These are phyloP conservation scores for Amauroascus verrucosus DNA, from an alignment of 2,329 filamentous ascomycete genomes.

Conservation along the genomic window DNA sequence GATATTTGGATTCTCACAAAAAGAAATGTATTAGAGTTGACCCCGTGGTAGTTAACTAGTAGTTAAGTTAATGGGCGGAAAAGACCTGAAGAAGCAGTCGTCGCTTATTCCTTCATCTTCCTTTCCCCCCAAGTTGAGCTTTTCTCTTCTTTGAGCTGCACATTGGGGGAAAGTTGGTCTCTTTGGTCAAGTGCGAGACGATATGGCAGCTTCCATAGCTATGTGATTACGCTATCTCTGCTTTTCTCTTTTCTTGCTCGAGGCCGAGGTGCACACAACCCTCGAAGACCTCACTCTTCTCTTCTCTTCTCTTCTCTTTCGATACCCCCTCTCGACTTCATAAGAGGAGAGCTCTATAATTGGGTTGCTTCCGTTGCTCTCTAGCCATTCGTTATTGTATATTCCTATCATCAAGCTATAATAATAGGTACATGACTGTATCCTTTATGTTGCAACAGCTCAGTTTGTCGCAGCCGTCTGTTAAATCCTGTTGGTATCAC, in stretches of 20 bases:
- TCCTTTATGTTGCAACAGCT: background rate
- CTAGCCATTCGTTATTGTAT: slow-evolving; percentile 7
- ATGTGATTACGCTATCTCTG: background rate
- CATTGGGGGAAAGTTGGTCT: background rate
- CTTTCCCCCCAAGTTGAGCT: background rate
- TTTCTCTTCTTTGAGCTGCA: background rate
- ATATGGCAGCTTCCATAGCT: slow-evolving; percentile 9
- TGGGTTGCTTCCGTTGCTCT: background rate
- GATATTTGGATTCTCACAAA: background rate
- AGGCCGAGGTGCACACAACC: background rate
- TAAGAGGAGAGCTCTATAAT: background rate
- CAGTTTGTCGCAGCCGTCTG: background rate
- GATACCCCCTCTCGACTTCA: background rate
- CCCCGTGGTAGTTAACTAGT: background rate
- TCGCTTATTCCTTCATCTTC: background rate
- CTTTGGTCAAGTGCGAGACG: background rate
- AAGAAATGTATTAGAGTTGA: background rate
- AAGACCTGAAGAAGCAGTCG: background rate
- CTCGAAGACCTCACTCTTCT: background rate
- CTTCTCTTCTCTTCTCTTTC: background rate
- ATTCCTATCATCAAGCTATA: slow-evolving; percentile 3
- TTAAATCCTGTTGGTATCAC: slow-evolving; percentile 2
- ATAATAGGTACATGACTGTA: background rate
- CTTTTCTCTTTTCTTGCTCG: background rate
- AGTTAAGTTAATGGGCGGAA: background rate